Base-by-base conservation (phyloP, 2,329 filamentous ascomycete genomes). In the Albifimbria verrucaria region DNA sequence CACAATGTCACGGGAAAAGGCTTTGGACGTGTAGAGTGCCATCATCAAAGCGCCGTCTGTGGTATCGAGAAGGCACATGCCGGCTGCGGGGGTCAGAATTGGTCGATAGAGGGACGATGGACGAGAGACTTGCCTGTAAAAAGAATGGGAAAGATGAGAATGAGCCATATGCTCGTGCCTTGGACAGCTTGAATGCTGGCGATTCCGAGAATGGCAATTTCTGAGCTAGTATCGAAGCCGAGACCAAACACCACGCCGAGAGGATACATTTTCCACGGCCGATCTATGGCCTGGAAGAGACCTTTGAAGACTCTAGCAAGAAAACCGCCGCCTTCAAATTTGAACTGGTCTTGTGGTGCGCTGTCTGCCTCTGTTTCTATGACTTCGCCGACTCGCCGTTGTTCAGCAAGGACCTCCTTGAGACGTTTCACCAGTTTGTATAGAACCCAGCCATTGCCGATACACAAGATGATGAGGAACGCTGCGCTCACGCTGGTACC, bases 201-300 rank as follows among this genome's bases (percentile, higher is more conserved):
- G 57, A 97, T 96, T 0, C 93, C 94, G 1, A 99, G 73, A 7
- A 99, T 80, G 0, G 94, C 93, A 63, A 97, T 90, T 69, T 99
- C 93, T 7, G 90, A 96, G 41, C 89, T 95, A 0, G 94, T 97
- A 67, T 97, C 94, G 67, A 99, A 97, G 0, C 93, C 94, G 0
- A 97, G 77, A 0, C 93, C 94, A 64, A 93, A 97, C 4, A 97
- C 75, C 0, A 97, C 79, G 0, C 93, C 93, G 0, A 96, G 75
- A 0, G 91, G 92, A 60, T 95, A 94, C 92, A 96, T 96, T 70
- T 97, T 97, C 93, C 93, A 97, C 0, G 90, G 88, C 5, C 82
- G 73, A 61, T 88, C 83, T 26, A 88, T 78, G 22, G 95, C 75
- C 42, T 83, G 85, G 71, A 97, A 97, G 55, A 95, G 78, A 55